These are phyloP conservation scores for Narthecium ossifragum DNA, from an alignment of 106 monocot genomes.

Conservation along the genomic window DNA sequence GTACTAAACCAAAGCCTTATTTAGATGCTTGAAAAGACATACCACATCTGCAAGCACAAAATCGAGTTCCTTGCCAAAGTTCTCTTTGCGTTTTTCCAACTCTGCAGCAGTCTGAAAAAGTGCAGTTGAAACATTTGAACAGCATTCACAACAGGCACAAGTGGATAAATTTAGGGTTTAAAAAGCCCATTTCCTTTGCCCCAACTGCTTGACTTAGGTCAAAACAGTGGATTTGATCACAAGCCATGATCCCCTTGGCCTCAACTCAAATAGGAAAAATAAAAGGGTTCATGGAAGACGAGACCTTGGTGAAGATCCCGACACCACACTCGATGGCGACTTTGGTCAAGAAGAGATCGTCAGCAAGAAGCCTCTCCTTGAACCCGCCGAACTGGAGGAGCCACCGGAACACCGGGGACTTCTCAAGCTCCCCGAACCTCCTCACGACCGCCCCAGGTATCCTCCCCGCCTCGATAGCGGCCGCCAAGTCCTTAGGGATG, in stretches of 20 bases:
- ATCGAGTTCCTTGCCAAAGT: conserved; percentile 84
- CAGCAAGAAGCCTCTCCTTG: conserved; percentile 78
- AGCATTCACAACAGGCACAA: not conserved
- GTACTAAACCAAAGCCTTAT: no score
- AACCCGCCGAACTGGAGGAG: conserved; percentile 72
- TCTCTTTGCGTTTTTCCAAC: conserved; percentile 74
- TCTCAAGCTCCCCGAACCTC: conserved; percentile 59
- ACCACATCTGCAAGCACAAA: conserved; percentile 98
- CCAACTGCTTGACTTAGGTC: no score
- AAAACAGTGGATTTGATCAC: no score
- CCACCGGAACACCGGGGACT: conserved; percentile 67
- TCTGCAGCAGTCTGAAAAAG: conserved; percentile 79
- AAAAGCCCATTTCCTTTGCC: no score
- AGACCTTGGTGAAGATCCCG: conserved; percentile 80
- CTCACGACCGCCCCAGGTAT: conserved; percentile 49
- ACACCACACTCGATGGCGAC: conserved; percentile 88
- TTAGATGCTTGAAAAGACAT: conserved; percentile 9
- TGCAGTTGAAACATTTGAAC: not conserved
- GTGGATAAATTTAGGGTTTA: no score
- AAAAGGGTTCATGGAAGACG: not conserved
- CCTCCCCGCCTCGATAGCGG: conserved; percentile 53
- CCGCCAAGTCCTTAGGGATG: conserved; percentile 61
- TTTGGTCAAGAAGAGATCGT: conserved; percentile 84
- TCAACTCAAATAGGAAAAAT: no score
- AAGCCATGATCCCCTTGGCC: no score